A percentile compares a stretch with the other conserved stretches of the same genome.
Conservation (phyloP, 441 rosid species). For the Erodium trifolium region DNA sequence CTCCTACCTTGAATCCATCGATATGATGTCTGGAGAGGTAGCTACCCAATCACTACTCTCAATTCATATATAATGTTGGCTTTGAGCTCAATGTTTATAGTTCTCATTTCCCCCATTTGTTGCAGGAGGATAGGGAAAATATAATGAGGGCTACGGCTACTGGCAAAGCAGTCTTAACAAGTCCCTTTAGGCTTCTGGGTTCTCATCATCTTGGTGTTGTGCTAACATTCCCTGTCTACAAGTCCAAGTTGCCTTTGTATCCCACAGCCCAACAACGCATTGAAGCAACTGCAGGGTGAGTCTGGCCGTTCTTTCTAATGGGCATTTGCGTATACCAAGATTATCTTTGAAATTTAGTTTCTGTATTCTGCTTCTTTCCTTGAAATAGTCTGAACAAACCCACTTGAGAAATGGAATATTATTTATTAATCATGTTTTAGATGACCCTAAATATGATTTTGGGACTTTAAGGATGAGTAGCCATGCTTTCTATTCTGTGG, state of each 20-base stretch:
- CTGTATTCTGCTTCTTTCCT: no score
- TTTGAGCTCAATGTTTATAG: conserved; percentile 13
- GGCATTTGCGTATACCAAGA: no score
- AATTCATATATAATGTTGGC: not conserved
- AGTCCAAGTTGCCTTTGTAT: conserved; percentile 58
- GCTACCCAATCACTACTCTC: conserved; percentile 9
- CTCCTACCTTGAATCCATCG: conserved; percentile 79
- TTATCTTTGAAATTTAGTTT: not conserved
- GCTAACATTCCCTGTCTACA: conserved; percentile 93
- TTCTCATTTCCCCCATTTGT: no score
- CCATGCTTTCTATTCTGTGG: no score
- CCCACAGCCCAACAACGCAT: conserved; percentile 65
- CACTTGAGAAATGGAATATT: no score
- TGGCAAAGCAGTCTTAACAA: conserved; percentile 89
- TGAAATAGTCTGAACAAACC: no score
- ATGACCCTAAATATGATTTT: no score
- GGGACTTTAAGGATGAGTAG: no score
- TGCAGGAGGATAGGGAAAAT: conserved; percentile 90
- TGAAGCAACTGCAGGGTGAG: conserved; percentile 79
- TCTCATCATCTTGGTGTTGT: conserved; percentile 97
- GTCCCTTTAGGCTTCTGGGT: conserved; percentile 74
- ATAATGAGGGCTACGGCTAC: conserved; percentile 76
- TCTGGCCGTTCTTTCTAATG: not conserved
- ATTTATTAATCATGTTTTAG: no score
- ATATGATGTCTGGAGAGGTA: conserved; percentile 99